A percentile compares a stretch with the other conserved stretches of the same genome.
phyloP scores from a whole-genome alignment of 2,329 filamentous ascomycete species.

The Hypoxylon sp. region DNA sequence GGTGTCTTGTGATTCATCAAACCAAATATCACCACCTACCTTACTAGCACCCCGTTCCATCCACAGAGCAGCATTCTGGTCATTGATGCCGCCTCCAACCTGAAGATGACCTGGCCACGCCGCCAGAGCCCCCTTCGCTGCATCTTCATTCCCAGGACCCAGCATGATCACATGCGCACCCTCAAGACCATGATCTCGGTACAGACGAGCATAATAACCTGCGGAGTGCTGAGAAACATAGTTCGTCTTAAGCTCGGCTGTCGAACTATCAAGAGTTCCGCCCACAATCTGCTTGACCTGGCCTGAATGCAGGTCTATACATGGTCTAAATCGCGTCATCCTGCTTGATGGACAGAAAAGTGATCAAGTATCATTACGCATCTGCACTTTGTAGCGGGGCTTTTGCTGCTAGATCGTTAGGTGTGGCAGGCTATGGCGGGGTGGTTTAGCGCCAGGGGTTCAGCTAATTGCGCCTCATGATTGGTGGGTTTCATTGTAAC shows the following conservation, averaged over 20 bases:
- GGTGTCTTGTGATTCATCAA: background rate
- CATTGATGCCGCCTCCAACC: conserved; percentile 93
- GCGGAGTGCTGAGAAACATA: conserved; percentile 89
- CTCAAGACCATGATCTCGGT: conserved; percentile 78
- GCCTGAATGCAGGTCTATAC: conserved; percentile 97
- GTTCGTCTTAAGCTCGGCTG: conserved; percentile 84
- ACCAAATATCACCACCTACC: conserved; percentile 65
- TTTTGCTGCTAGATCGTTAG: conserved; percentile 22
- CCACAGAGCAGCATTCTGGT: conserved; percentile 88
- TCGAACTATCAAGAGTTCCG: conserved; percentile 83
- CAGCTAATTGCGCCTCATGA: conserved; percentile 27
- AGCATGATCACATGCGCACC: conserved; percentile 98
- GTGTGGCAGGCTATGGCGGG: conserved; percentile 13
- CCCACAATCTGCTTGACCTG: conserved; percentile 99
- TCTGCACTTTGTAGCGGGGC: conserved; percentile 29
- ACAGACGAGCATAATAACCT: conserved; percentile 84
- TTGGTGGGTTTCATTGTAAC: conserved; percentile 33
- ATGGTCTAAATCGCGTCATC: conserved; percentile 96
- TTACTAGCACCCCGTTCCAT: conserved; percentile 90
- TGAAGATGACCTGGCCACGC: conserved; percentile 88
- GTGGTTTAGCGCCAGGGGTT: conserved; percentile 8
- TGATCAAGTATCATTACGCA: background rate
- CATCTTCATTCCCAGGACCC: conserved; percentile 86
- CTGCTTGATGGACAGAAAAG: conserved; percentile 39
- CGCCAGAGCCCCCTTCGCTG: conserved; percentile 81